Evolutionary conservation across 2,329 filamentous ascomycete genomes (phyloP), one percentile per base, ranked within the genome.

Genomic region (Monosporascus sp.): DNA sequence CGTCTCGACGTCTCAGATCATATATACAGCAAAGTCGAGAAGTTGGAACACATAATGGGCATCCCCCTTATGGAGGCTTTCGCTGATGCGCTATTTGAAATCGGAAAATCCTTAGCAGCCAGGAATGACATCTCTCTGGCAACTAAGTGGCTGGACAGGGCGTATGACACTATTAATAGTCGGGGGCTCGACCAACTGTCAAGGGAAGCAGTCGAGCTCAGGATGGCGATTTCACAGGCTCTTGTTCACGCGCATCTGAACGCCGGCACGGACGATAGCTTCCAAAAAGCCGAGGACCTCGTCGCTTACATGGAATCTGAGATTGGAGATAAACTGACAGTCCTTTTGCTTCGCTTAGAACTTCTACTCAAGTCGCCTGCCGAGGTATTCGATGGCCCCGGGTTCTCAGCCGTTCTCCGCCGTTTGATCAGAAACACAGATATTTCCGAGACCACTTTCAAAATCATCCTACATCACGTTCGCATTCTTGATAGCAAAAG

Each of bases 1-100:
- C 81, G 86, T 41, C 75, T 88, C 15, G 88, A 93, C 53, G 80
- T 91, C 48, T 89, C 89, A 28, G 89, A 96, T 51, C 84, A 90
- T 67, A 84, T 94, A 76, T 92, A 87, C 68, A 70, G 70, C 37
- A 88, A 88, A 61, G 70, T 82, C 2, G 70, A 73, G 61, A 71
- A 56, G n/a, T 67, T 71, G 9, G 68, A 61, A 38, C 63, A 62
- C 22, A 62, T 50, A 1, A 65, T 81, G 2, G 77, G 85, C 44
- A 68, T 78, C 0, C 57, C 69, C 2, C 77, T 77, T 1, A 75
- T 78, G 2, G 87, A 92, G 65, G 76, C 74, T 38, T 70, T 92
- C 44, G 79, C 85, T 4, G 85, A 91, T 60, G 72, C 86, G 2
- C 75, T 91, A 7, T 89, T 86, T 58, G 84, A 87, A 55, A 88